Conservation (phyloP, 2,329 filamentous ascomycete genomes). For the Aureobasidium uvarum region DNA sequence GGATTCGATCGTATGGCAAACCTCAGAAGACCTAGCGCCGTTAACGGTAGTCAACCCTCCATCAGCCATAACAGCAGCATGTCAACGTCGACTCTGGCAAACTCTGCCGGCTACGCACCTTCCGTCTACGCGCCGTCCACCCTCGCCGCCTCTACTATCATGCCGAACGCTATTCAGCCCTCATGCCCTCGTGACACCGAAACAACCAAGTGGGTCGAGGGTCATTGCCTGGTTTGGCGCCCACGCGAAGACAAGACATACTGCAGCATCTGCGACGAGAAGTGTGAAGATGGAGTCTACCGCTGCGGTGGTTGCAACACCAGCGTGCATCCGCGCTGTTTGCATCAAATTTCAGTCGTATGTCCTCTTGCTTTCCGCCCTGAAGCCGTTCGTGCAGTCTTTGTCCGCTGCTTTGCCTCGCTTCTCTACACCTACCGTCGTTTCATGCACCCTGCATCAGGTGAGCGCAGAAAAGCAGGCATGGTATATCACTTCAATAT, state of each 20-base stretch:
- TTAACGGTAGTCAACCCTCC: constrained; percentile 57
- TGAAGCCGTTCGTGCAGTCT: constrained; percentile 65
- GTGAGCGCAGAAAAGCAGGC: constrained; percentile 62
- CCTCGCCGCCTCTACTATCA: constrained; percentile 77
- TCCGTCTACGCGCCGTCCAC: constrained; percentile 86
- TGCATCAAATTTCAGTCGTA: constrained; percentile 60
- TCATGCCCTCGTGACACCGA: constrained; percentile 67
- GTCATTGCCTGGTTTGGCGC: constrained; percentile 72
- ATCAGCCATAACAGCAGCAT: constrained; percentile 61
- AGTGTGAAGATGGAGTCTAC: constrained; percentile 70
- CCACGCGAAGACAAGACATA: constrained; percentile 58
- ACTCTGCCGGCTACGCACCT: constrained; percentile 64
- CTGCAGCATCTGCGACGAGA: constrained; percentile 76
- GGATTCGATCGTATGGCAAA: constrained; percentile 70
- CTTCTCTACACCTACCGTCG: constrained; percentile 68
- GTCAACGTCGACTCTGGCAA: constrained; percentile 64
- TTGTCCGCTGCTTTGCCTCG: constrained; percentile 67
- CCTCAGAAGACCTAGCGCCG: constrained; percentile 56
- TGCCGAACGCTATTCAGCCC: constrained; percentile 80
- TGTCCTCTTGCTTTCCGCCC: constrained; percentile 66
- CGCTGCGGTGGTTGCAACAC: constrained; percentile 64
- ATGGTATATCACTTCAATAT: constrained; percentile 65
- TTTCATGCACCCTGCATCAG: constrained; percentile 58
- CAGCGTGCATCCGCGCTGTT: constrained; percentile 58
- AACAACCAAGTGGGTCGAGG: constrained; percentile 78